A percentile compares a stretch with the other conserved stretches of the same genome.
Evolutionary conservation across 1,139 yeast species (phyloP).

Genomic region (Suzukiozyma palmioleophila): DNA sequence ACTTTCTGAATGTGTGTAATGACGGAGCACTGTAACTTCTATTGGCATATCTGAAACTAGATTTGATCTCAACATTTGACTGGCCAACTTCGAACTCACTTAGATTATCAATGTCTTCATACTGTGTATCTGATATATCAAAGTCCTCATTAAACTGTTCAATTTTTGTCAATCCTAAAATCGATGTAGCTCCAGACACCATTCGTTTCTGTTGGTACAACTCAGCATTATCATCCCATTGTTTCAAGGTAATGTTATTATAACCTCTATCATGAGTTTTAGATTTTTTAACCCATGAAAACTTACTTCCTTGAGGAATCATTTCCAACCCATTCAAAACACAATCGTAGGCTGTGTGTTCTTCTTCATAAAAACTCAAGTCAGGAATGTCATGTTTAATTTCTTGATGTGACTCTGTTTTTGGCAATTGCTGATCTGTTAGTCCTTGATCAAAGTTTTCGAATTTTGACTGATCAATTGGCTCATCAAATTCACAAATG

Average conservation of each 20-base stretch:
- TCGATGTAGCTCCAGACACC: slow-evolving; percentile 19
- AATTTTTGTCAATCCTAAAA: slow-evolving; percentile 13
- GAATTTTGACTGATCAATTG: slow-evolving; percentile 17
- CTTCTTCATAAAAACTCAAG: background rate
- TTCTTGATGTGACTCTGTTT: slow-evolving; percentile 1
- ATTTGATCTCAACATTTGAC: slow-evolving; percentile 7
- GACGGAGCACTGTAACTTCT: slow-evolving; percentile 41
- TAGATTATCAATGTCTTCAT: slow-evolving; percentile 25
- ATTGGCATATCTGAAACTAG: slow-evolving; percentile 16
- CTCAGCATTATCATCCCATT: slow-evolving; percentile 27
- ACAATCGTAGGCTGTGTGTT: slow-evolving; percentile 1
- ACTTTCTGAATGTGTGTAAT: slow-evolving; percentile 30
- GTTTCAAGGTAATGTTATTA: slow-evolving; percentile 24
- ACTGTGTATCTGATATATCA: slow-evolving; percentile 9
- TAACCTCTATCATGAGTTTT: slow-evolving; percentile 6
- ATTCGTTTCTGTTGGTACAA: slow-evolving; percentile 21
- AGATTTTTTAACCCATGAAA: slow-evolving; percentile 7
- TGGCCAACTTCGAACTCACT: slow-evolving; percentile 17
- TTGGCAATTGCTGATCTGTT: background rate
- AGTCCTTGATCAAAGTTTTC: slow-evolving; percentile 23
- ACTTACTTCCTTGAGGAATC: slow-evolving; percentile 19
- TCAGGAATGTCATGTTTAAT: background rate
- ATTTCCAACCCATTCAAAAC: slow-evolving; percentile 27
- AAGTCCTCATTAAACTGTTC: background rate
- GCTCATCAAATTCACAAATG: slow-evolving; percentile 23